Evolutionary conservation across 2,329 filamentous ascomycete species (phyloP).

Genomic region (Colletotrichum chrysophilum): DNA sequence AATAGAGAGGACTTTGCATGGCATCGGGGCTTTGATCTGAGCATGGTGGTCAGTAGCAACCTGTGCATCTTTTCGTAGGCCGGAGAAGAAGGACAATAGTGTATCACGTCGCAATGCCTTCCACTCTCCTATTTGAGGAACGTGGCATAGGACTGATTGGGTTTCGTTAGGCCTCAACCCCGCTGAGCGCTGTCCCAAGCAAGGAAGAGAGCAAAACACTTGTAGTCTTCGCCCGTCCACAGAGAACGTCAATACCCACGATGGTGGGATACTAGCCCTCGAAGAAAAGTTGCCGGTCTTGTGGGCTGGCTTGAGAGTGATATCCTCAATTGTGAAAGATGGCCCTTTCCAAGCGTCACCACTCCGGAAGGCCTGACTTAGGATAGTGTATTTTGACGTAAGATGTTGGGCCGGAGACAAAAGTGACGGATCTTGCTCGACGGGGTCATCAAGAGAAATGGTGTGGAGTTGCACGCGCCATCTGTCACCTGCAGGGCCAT

Average conservation of each 20-base stretch:
- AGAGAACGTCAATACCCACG: background rate
- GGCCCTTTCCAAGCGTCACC: background rate
- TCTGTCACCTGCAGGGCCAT: background rate
- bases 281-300: background rate
- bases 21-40: background rate
- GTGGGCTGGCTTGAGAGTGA: background rate
- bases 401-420: background rate
- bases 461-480: background rate
- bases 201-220: background rate
- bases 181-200: background rate
- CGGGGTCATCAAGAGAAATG: background rate
- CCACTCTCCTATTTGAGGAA: background rate
- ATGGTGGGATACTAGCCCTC: background rate
- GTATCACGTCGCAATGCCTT: background rate
- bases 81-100: background rate
- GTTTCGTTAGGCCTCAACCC: background rate
- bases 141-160: background rate
- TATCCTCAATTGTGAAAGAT: background rate
- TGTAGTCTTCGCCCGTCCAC: background rate
- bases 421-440: background rate
- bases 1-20: background rate
- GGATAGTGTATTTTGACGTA: background rate
- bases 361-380: background rate
- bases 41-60: background rate
- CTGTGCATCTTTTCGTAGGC: background rate